Percentiles rank a stretch among this genome's conserved stretches.
phyloP scores from a whole-genome alignment of 768 basidiomycete genomes.

The Sporobolomyces pararoseus region DNA sequence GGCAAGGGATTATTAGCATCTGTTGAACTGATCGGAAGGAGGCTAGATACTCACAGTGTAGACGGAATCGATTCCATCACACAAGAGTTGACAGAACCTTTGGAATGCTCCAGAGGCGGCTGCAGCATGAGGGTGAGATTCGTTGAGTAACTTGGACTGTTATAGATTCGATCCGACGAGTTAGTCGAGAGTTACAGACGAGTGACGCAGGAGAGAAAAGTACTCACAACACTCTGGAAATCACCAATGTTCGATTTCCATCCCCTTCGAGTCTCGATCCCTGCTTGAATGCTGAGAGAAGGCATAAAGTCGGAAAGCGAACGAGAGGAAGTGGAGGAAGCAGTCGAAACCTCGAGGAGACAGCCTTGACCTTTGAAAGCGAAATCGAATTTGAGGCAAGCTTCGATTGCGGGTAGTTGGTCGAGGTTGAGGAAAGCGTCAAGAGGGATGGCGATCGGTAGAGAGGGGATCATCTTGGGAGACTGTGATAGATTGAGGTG shows the following conservation, averaged over 20 bases:
- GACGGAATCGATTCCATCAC: neutral
- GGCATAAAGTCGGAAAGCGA: neutral
- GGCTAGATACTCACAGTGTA: slow-evolving; percentile 6
- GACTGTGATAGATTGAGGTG: too few relatives aligned
- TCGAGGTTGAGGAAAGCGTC: neutral
- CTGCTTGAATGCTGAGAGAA: neutral
- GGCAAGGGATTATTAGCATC: too few relatives aligned
- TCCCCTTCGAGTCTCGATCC: neutral
- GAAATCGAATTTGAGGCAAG: neutral
- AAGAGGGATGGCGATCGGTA: neutral
- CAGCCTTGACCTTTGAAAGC: neutral
- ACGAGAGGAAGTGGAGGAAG: neutral
- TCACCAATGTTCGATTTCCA: neutral
- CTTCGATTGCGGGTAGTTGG: neutral
- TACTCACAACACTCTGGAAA: neutral
- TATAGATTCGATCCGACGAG: too few relatives aligned
- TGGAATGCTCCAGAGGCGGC: neutral
- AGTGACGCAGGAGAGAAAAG: too few relatives aligned
- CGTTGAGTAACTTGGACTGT: neutral
- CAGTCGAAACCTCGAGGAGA: neutral
- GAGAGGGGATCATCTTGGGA: too few relatives aligned
- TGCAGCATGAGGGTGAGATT: neutral
- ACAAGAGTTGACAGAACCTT: neutral
- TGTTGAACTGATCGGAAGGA: too few relatives aligned
- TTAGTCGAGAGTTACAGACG: too few relatives aligned